phyloP scores from a whole-genome alignment of 2,329 filamentous ascomycete genomes.

The Aspergillus sp. region DNA sequence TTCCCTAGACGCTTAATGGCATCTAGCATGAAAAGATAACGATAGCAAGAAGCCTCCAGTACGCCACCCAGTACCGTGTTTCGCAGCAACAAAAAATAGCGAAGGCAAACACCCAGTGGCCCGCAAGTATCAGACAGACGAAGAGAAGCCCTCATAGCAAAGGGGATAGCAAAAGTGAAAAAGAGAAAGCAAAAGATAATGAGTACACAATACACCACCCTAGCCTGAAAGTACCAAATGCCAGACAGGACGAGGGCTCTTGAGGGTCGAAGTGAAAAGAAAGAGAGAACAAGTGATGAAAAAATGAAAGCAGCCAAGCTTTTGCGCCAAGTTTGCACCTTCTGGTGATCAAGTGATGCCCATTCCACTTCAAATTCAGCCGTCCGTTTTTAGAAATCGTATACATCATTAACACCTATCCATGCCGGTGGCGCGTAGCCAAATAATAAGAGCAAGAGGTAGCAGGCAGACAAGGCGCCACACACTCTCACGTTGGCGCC shows the following conservation, averaged over 20 bases:
- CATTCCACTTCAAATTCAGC: conserved; percentile 31
- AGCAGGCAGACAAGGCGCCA: conserved; percentile 23
- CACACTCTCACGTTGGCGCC: neutral
- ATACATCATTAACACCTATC: conserved; percentile 44
- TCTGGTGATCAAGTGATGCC: conserved; percentile 29
- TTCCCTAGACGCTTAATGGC: conserved; percentile 7
- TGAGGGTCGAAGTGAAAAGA: neutral
- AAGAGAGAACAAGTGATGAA: neutral
- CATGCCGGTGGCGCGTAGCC: conserved; percentile 30
- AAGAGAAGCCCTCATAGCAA: conserved; percentile 16
- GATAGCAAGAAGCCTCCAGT: conserved; percentile 20
- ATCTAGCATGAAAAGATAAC: conserved; percentile 6
- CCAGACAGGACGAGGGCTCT: neutral
- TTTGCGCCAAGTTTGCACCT: conserved; percentile 35
- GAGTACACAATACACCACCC: conserved; percentile 14
- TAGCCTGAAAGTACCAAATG: conserved; percentile 7
- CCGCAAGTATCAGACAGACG: conserved; percentile 22
- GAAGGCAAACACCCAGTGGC: conserved; percentile 14
- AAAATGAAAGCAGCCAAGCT: conserved; percentile 27
- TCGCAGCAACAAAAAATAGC: conserved; percentile 4
- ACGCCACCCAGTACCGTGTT: conserved; percentile 19
- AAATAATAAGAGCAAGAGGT: conserved; percentile 26
- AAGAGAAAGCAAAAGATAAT: conserved; percentile 10
- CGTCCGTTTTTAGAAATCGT: conserved; percentile 40
- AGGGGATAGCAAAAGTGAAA: neutral